Conservation (phyloP, 163 green algal genomes). For the Scenedesmus sp. region DNA sequence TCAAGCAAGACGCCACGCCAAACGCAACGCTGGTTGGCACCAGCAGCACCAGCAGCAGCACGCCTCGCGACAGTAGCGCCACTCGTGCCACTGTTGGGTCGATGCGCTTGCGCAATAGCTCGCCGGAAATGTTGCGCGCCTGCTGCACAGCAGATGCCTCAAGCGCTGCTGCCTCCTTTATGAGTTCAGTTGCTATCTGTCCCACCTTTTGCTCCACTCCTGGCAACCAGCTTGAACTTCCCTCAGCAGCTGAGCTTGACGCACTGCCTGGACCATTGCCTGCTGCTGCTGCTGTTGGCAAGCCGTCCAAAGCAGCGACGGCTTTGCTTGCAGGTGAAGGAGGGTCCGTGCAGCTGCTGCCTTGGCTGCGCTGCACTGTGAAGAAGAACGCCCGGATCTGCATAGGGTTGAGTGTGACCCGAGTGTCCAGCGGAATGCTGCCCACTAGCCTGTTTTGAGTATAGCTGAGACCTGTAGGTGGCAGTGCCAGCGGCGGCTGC, state of each 20-base stretch:
- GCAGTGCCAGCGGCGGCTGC: neutral
- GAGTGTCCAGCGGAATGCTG: neutral
- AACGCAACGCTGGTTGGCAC: neutral
- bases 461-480: too few species aligned
- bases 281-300: neutral
- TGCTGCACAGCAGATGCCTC: neutral
- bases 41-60: conserved; percentile 16
- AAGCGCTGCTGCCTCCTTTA: neutral
- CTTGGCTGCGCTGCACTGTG: neutral
- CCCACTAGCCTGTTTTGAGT: neutral
- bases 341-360: neutral
- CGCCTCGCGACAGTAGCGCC: neutral
- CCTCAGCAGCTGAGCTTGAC: neutral
- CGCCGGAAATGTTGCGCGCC: neutral
- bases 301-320: neutral
- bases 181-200: neutral
- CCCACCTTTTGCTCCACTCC: neutral
- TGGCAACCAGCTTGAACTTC: neutral
- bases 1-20: neutral
- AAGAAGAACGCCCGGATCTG: conserved; percentile 39
- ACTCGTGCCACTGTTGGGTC: neutral
- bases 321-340: neutral
- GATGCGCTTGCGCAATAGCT: neutral
- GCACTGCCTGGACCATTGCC: neutral
- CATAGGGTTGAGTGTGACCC: neutral